Percentiles rank a stretch among this genome's conserved stretches.
phyloP scores from a whole-genome alignment of 805 yeast genomes.

The Kazachstania bromeliacearum region DNA sequence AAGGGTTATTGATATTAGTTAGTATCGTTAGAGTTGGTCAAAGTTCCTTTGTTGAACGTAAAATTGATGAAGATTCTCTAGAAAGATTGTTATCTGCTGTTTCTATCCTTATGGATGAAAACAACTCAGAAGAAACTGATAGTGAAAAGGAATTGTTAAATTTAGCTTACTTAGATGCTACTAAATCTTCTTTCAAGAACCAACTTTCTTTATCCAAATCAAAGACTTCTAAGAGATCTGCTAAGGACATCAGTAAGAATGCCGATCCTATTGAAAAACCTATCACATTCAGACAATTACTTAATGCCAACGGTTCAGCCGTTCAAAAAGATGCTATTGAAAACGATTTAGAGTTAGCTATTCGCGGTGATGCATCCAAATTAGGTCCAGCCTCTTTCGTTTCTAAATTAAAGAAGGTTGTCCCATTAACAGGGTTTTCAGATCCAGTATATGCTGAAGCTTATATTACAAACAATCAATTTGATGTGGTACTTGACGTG shows the following conservation, averaged over 20 bases:
- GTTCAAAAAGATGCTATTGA: conserved; percentile 37
- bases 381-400: conserved; percentile 49
- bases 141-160: conserved; percentile 37
- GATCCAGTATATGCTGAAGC: conserved; percentile 99
- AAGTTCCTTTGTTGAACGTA: conserved; percentile 54
- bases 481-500: conserved; percentile 90
- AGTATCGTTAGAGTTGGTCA: conserved; percentile 85
- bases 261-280: conserved; percentile 75
- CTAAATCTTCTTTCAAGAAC: conserved; percentile 70
- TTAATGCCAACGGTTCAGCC: conserved; percentile 34
- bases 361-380: conserved; percentile 32
- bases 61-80: conserved; percentile 92
- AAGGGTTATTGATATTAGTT: conserved; percentile 86
- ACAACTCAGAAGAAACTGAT: conserved; percentile 38
- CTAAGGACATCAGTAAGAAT: conserved; percentile 48
- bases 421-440: conserved; percentile 94
- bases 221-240: conserved; percentile 46
- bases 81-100: conserved; percentile 88
- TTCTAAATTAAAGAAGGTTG: conserved; percentile 78
- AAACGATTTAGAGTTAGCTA: conserved; percentile 53
- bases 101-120: conserved; percentile 55
- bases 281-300: conserved; percentile 69
- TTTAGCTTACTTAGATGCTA: conserved; percentile 74
- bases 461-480: conserved; percentile 89
- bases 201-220: conserved; percentile 56